Evolutionary conservation across 1,284 basidiomycete species (phyloP).

Genomic region (Leccinum subrobustum): DNA sequence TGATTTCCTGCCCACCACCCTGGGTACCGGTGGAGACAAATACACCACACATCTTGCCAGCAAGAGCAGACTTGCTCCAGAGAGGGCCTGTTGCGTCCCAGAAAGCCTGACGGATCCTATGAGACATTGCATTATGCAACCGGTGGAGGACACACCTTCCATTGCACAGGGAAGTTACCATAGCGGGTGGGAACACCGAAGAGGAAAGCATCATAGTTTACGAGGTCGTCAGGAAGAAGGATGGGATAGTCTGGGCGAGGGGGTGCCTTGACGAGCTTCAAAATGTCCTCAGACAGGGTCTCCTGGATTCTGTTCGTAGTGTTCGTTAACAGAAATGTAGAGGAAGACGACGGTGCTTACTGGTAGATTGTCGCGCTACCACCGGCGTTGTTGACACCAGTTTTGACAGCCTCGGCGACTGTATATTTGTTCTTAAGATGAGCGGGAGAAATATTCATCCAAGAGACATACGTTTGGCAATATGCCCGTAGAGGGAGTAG

Average conservation of each 20-base stretch:
- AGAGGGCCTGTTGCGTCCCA: conserved; percentile 80
- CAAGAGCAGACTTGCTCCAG: conserved; percentile 72
- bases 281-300: conserved; percentile 79
- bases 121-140: neutral
- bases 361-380: conserved; percentile 75
- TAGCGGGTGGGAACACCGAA: conserved; percentile 81
- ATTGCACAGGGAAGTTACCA: conserved; percentile 69
- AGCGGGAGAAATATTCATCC: neutral
- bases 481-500: conserved; percentile 84
- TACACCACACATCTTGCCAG: conserved; percentile 78
- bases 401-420: conserved; percentile 81
- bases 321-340: neutral
- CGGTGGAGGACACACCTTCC: conserved; percentile 49
- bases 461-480: conserved; percentile 57
- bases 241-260: conserved; percentile 72
- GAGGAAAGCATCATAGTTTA: conserved; percentile 65
- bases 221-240: conserved; percentile 64
- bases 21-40: conserved; percentile 68
- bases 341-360: conserved; percentile 40
- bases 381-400: conserved; percentile 69
- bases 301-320: conserved; percentile 65
- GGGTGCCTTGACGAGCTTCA: conserved; percentile 76
- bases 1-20: conserved; percentile 77
- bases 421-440: conserved; percentile 3
- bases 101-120: conserved; percentile 50